Evolutionary conservation across 2,329 filamentous ascomycete genomes (phyloP), one percentile per base, ranked within the genome.

Genomic region (Colletotrichum somersetense): DNA sequence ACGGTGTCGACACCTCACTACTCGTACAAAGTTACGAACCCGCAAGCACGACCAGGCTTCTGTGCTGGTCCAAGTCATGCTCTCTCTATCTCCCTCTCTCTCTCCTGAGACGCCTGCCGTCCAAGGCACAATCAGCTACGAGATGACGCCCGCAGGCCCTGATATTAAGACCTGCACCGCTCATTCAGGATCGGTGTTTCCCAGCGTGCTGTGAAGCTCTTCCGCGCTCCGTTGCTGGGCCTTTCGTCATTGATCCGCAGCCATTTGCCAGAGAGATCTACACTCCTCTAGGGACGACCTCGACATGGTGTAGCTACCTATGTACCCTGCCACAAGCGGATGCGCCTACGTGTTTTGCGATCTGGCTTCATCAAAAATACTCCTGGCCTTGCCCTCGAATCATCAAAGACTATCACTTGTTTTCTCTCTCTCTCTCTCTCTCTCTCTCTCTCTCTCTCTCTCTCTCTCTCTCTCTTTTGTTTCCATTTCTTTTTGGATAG

Each of bases 1-100:
- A 48, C 16, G 46, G 23, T 42, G 23, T 50, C 8, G 7, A 20
- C 12, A 33, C 26, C 11, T 42, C 30, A 1, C 26, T 23, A 62
- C 42, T 44, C 18, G 18, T 30, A 62, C 23, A 30, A 30, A 5
- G 30, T 30, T 30, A 30, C 4, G 33, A 35, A n/a, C 30, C 14
- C 30, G 58, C n/a, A 33, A 42, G 8, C 48, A n/a, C 12, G n/a
- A 38, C n/a, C 35, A n/a, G 61, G 61, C 30, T 53, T 35, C 11
- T 14, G 14, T 63, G 61, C 48, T 20, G 48, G 61, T 30, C 48
- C 46, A 42, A 30, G 23, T 53, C 61, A 63, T 63, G 61, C 61
- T 46, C 26, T 63, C 20, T 23, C 44, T 10, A 3, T 26, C 26
- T 26, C 3, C 26, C 26, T 26, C 59, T 44, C 42, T n/a, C 46